A percentile compares a stretch with the other conserved stretches of the same genome.
Evolutionary conservation across 495 filamentous ascomycete genomes (phyloP).

Genomic region (Aspergillus mulundensis): DNA sequence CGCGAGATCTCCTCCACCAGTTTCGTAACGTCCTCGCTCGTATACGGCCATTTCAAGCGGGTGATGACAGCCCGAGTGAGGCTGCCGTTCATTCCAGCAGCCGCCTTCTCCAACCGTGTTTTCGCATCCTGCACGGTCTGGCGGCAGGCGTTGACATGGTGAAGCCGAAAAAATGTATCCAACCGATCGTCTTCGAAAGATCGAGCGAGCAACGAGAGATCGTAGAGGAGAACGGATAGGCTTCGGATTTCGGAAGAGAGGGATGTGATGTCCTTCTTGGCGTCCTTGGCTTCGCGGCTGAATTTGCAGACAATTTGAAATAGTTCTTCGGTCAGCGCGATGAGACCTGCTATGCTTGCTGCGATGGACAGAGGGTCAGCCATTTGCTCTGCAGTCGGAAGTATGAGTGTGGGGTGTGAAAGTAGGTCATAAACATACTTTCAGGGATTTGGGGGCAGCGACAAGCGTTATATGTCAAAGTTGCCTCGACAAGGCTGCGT

Average conservation of each 20-base stretch:
- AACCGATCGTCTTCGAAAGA: background rate
- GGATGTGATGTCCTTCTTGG: background rate
- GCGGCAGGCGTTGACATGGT: background rate
- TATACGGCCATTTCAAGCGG: conserved; percentile 1
- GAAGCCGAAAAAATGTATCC: background rate
- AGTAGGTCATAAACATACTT: too few species aligned
- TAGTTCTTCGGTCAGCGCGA: background rate
- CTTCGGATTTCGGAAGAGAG: background rate
- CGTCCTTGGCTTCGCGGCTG: background rate
- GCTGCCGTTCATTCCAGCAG: background rate
- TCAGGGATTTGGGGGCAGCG: too few species aligned
- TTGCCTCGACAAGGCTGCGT: too few species aligned
- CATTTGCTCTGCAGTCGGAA: background rate
- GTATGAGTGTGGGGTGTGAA: too few species aligned
- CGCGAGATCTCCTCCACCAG: background rate
- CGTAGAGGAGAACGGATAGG: background rate
- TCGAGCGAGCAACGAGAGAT: background rate
- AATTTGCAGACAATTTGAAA: background rate
- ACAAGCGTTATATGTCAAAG: too few species aligned
- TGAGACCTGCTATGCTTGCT: background rate
- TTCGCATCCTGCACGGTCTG: background rate
- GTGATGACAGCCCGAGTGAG: background rate
- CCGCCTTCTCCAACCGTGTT: background rate
- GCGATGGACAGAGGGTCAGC: conserved; percentile 5
- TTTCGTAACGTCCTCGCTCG: background rate